Percentiles rank a stretch among this genome's conserved stretches.
These are phyloP conservation scores for Piper betle DNA, from an alignment of 164 flowering plant species.

Conservation along the genomic window DNA sequence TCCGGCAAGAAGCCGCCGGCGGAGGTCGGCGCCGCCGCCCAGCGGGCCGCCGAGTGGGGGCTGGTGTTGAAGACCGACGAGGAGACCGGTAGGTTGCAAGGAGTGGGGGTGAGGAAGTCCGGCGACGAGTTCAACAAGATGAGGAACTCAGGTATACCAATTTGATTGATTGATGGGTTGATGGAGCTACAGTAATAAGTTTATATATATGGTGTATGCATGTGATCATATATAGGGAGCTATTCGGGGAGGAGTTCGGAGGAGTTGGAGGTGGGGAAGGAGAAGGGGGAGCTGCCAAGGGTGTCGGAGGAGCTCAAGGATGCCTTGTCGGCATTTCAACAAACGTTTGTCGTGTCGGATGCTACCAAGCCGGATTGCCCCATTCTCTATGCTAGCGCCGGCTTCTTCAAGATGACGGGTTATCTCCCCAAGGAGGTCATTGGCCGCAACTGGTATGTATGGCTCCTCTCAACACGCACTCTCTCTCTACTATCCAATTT, in stretches of 20 bases:
- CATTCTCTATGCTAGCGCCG: conserved; percentile 91
- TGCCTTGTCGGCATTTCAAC: conserved; percentile 84
- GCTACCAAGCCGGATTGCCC: conserved; percentile 33
- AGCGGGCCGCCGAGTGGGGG: conserved; percentile 98
- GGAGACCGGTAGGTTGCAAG: conserved; percentile 80
- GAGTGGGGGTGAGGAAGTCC: conserved; percentile 58
- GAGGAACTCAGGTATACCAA: no score
- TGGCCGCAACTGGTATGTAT: conserved; percentile 75
- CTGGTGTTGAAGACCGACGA: conserved; percentile 67
- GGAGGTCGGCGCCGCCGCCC: conserved; percentile 20
- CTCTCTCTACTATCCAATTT: neutral
- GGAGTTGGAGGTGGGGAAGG: conserved; percentile 48
- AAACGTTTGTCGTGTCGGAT: conserved; percentile 81
- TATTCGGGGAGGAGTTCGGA: conserved; percentile 27
- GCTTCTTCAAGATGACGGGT: conserved; percentile 98
- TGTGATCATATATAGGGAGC: no score
- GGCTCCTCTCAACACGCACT: neutral
- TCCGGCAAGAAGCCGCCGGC: conserved; percentile 7
- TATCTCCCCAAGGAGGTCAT: conserved; percentile 84
- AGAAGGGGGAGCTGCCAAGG: conserved; percentile 42
- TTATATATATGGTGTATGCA: no score
- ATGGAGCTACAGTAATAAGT: no score
- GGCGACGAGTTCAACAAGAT: conserved; percentile 32
- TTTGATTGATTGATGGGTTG: no score
- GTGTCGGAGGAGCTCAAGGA: conserved; percentile 79